Base-by-base conservation (phyloP, 495 filamentous ascomycete species). In the Penicillium riverlandense region DNA sequence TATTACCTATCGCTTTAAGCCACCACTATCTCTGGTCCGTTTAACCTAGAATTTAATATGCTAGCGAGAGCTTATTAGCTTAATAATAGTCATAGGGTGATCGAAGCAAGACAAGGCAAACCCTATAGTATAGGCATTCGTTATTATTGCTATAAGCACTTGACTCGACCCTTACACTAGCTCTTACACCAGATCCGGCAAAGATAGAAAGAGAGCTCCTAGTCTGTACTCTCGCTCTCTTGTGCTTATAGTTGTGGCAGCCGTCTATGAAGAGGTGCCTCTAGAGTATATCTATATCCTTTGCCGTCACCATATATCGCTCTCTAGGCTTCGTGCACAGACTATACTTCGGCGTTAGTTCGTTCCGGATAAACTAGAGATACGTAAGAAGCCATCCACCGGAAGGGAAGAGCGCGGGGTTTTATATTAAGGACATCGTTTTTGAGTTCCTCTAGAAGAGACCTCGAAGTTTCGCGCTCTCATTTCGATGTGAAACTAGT, bases 101-200 rank as follows among this genome's bases (percentile, higher is more conserved):
- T 34, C 2, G 13, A 41, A 14, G 22, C 16, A 35, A 37, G 16
- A 45, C 36, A 35, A 37, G 16, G 43, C 36, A 48, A 49, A 61
- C 49, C 51, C 29, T 46, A 36, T 61, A 61, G 40, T 57, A 60
- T 34, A 60, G 45, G 35, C 36, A 52, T 35, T 61, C 30, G 36
- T 61, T 58, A 5, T 30, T 49, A 4, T 47, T 14, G 12, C 11
- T 8, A 44, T 61, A 61, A 30, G 43, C 12, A 43, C 52, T 61
- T 16, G 43, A 58, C 36, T 58, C 45, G 8, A 61, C 33, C 5
- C 56, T 43, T 40, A 54, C 50, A 16, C 54, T 54, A 16, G 42
- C 52, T 43, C 49, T 49, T 14, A 38, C 7, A 33, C 40, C 50
- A 6, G 41, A 61, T 11, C 43, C 28, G 14, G 45, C 30, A 45